These are phyloP conservation scores for Aurinia saxatilis DNA, from an alignment of 345 rosid genomes.

Conservation along the genomic window DNA sequence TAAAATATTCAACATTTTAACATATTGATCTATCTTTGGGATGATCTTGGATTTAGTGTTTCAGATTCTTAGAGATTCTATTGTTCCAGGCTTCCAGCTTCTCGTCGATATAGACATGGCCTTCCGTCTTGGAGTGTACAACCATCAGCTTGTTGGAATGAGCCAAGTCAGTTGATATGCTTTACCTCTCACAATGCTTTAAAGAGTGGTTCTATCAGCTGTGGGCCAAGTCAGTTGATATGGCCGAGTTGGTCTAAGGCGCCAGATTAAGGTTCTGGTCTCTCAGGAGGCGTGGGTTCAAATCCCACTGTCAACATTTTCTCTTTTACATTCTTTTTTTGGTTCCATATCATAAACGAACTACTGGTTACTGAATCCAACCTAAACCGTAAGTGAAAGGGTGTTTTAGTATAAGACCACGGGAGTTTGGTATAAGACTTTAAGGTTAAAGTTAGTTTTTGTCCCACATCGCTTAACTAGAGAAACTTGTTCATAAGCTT, in stretches of 20 bases:
- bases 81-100: conserved; percentile 98
- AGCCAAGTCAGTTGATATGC: conserved; percentile 85
- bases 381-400: too few relatives aligned
- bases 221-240: too few relatives aligned
- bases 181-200: conserved; percentile 83
- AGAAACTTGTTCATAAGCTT: too few relatives aligned
- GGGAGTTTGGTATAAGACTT: too few relatives aligned
- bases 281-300: conserved; percentile 99
- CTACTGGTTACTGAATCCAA: too few relatives aligned
- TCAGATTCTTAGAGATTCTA: conserved; percentile 72
- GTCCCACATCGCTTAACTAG: too few relatives aligned
- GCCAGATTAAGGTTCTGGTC: conserved; percentile 99
- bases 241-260: conserved; percentile 99
- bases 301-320: too few relatives aligned
- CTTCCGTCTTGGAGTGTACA: conserved; percentile 47
- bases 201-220: too few relatives aligned
- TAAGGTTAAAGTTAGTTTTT: too few relatives aligned
- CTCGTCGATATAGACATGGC: conserved; percentile 95
- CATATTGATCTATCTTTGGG: not conserved
- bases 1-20: not conserved
- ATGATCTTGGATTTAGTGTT: not conserved
- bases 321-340: too few relatives aligned
- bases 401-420: too few relatives aligned
- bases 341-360: too few relatives aligned
- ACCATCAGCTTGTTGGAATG: conserved; percentile 89